Conservation (phyloP, 2,329 filamentous ascomycete genomes). For the Cercospora zeae-maydis region DNA sequence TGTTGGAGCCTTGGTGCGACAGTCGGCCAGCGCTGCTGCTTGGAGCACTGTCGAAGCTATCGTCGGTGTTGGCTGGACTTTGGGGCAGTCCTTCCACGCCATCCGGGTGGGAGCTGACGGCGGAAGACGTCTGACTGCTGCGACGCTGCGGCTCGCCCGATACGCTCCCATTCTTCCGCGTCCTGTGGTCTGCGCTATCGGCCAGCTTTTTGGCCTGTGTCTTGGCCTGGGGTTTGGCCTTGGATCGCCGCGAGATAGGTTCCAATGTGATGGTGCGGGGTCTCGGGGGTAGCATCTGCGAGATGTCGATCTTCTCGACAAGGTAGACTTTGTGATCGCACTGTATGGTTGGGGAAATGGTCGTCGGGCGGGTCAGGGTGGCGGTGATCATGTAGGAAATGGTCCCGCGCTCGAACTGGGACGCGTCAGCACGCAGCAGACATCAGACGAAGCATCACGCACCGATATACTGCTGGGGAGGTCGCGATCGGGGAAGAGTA, state of each 20-base stretch:
- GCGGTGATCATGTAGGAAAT: constrained; percentile 89
- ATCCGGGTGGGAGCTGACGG: constrained; percentile 30
- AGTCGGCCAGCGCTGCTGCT: constrained; percentile 23
- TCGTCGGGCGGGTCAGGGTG: constrained; percentile 81
- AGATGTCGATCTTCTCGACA: constrained; percentile 80
- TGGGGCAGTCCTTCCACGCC: constrained; percentile 32
- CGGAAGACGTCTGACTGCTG: constrained; percentile 30
- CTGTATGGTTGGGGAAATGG: constrained; percentile 73
- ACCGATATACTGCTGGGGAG: constrained; percentile 94
- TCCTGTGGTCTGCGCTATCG: constrained; percentile 28
- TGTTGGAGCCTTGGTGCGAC: constrained; percentile 43
- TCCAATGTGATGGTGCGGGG: constrained; percentile 82
- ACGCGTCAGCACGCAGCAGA: constrained; percentile 17
- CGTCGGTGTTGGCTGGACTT: constrained; percentile 48
- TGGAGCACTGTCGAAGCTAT: constrained; percentile 40
- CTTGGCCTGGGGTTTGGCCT: constrained; percentile 60
- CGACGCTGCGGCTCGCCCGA: constrained; percentile 26
- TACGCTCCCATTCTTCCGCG: constrained; percentile 23
- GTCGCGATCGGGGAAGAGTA: constrained; percentile 64
- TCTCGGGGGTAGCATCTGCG: constrained; percentile 67
- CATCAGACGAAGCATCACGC: constrained; percentile 40
- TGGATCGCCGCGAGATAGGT: constrained; percentile 70
- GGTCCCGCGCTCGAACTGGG: constrained; percentile 90
- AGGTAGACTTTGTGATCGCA: constrained; percentile 79
- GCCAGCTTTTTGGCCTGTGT: constrained; percentile 43